phyloP scores from a whole-genome alignment of 495 filamentous ascomycete species.

The Trichoderma asperelloides region DNA sequence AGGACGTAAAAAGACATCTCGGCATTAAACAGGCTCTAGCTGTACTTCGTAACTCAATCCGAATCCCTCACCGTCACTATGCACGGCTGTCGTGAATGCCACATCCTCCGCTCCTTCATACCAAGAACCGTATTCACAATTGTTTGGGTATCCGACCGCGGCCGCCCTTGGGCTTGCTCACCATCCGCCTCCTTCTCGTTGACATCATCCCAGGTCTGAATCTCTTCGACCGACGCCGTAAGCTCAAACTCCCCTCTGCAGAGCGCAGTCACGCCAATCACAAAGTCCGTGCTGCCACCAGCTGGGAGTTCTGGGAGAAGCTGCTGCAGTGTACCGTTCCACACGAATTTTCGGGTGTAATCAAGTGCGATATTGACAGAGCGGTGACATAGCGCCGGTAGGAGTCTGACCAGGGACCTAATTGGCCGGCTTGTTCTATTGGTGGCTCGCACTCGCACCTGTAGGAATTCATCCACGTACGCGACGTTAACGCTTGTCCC shows the following conservation, averaged over 20 bases:
- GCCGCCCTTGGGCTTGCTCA: conserved; percentile 27
- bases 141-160: conserved; percentile 42
- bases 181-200: conserved; percentile 15
- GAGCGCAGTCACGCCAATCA: conserved; percentile 59
- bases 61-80: conserved; percentile 48
- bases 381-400: conserved; percentile 67
- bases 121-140: conserved; percentile 46
- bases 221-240: conserved; percentile 73
- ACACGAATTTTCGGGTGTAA: conserved; percentile 70
- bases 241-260: conserved; percentile 79
- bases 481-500: conserved; percentile 41
- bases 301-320: conserved; percentile 51
- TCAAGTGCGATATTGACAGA: conserved; percentile 69
- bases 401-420: conserved; percentile 63
- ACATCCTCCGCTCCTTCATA: conserved; percentile 57
- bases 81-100: conserved; percentile 61
- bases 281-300: conserved; percentile 44
- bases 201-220: conserved; percentile 34
- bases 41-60: conserved; percentile 3
- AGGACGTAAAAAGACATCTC: neutral
- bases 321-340: conserved; percentile 77
- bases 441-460: conserved; percentile 54
- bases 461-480: conserved; percentile 62
- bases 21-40: neutral
- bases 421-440: conserved; percentile 65